Evolutionary conservation across 768 basidiomycete species (phyloP).

Genomic region (Termitomyces sp.): DNA sequence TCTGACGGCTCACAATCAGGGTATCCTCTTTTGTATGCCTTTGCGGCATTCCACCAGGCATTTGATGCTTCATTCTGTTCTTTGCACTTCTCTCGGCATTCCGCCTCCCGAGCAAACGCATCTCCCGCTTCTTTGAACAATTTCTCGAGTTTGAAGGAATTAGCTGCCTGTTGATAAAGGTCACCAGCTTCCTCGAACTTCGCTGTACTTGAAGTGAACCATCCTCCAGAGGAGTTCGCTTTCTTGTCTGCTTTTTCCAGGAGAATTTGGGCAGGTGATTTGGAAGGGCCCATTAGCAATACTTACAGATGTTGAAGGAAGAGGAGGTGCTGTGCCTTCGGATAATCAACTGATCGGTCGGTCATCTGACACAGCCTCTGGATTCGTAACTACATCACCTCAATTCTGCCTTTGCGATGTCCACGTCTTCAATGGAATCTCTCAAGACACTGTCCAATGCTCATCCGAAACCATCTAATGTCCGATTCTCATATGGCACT

Average conservation of each 20-base stretch:
- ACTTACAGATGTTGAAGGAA: constrained; percentile 14
- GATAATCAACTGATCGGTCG: constrained; percentile 11
- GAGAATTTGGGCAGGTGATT: constrained; percentile 72
- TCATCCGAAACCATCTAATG: constrained; percentile 68
- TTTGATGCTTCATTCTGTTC: constrained; percentile 95
- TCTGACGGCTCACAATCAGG: constrained; percentile 66
- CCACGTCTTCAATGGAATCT: constrained; percentile 33
- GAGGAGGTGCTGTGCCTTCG: constrained; percentile 4
- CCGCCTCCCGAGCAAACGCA: constrained; percentile 89
- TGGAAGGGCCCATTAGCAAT: constrained; percentile 51
- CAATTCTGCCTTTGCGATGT: constrained; percentile 21
- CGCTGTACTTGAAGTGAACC: constrained; percentile 81
- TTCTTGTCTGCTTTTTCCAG: constrained; percentile 94
- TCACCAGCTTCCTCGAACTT: constrained; percentile 97
- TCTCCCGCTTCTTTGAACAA: constrained; percentile 90
- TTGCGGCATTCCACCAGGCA: constrained; percentile 98
- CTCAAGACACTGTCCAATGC: constrained; percentile 49
- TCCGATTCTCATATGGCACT: constrained; percentile 86
- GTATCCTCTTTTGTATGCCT: constrained; percentile 88
- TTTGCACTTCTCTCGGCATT: constrained; percentile 85
- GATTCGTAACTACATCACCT: too few relatives aligned
- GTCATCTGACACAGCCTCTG: constrained; percentile 8
- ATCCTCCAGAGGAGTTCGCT: constrained; percentile 73
- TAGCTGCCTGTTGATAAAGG: constrained; percentile 92
- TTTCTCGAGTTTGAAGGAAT: constrained; percentile 90